Conservation (phyloP, 495 filamentous ascomycete species). For the Letharia lupina region DNA sequence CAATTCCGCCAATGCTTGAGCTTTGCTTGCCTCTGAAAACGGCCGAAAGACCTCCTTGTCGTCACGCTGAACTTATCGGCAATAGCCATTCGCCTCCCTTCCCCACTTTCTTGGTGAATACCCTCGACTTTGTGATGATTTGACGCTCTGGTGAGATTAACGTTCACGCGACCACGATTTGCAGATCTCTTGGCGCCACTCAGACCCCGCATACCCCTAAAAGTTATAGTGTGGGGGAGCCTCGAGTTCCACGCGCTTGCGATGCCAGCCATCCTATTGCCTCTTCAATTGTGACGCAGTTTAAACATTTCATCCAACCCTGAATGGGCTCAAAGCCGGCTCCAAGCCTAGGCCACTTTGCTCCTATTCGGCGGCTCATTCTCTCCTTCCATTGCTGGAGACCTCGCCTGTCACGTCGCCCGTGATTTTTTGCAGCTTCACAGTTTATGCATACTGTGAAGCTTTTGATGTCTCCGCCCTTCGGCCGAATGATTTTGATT, state of each 20-base stretch:
- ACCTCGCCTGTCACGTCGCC: not conserved
- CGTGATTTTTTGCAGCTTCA: not conserved
- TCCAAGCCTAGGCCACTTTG: not conserved
- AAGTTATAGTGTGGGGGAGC: not conserved
- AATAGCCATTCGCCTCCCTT: not conserved
- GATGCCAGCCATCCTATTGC: not conserved
- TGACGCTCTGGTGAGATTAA: not conserved
- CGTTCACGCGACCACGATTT: not conserved
- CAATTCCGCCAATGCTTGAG: not conserved
- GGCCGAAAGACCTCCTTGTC: not conserved
- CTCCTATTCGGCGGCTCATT: not conserved
- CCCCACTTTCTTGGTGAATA: not conserved
- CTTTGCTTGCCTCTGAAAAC: not conserved
- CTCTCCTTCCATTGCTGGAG: not conserved
- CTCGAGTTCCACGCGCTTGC: not conserved
- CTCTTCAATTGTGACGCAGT: not conserved
- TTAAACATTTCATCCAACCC: not conserved
- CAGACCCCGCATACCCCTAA: conserved; percentile 1
- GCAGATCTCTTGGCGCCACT: conserved; percentile 21
- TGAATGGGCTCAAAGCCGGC: not conserved
- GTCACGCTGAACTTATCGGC: not conserved
- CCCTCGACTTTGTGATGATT: not conserved
- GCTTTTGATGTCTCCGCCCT: not conserved
- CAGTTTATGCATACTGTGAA: not conserved
- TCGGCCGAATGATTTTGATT: not conserved